Percentiles rank a stretch among this genome's conserved stretches.
Conservation (phyloP, 306 rosid genomes). For the Dalbergia cultrata region DNA sequence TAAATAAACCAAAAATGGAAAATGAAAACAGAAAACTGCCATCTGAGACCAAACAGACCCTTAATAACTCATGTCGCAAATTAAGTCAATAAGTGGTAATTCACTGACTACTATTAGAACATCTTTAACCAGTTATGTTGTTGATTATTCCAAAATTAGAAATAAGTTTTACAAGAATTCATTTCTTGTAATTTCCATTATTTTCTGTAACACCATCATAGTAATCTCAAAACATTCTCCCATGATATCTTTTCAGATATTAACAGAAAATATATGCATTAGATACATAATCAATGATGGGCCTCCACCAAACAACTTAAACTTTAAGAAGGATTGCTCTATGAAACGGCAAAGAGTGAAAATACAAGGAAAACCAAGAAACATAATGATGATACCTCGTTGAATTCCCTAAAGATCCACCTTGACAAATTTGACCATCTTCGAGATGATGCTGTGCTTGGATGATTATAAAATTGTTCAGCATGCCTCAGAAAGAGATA, state of each 20-base stretch:
- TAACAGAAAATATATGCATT: neutral
- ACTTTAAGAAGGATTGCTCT: neutral
- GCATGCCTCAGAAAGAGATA: slow-evolving; percentile 96
- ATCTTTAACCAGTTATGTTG: slow-evolving; percentile 4
- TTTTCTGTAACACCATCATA: neutral
- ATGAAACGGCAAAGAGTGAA: neutral
- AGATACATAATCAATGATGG: too few relatives aligned
- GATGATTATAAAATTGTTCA: slow-evolving; percentile 92
- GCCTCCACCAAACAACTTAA: slow-evolving; percentile 20
- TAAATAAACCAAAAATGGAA: too few relatives aligned
- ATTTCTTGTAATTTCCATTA: slow-evolving; percentile 20
- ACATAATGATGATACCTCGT: slow-evolving; percentile 68
- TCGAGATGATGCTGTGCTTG: slow-evolving; percentile 86
- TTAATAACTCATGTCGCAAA: neutral
- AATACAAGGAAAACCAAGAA: slow-evolving; percentile 26
- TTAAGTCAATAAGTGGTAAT: slow-evolving; percentile 22
- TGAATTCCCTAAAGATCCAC: slow-evolving; percentile 94
- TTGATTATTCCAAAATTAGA: neutral
- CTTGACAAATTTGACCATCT: slow-evolving; percentile 97
- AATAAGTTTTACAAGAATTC: slow-evolving; percentile 20
- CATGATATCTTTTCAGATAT: neutral
- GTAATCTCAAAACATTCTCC: slow-evolving; percentile 1
- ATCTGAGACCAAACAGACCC: too few relatives aligned
- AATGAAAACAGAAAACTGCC: too few relatives aligned
- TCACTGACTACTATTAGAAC: slow-evolving; percentile 20